Evolutionary conservation across 441 rosid genomes (phyloP).

Genomic region (Caryocar brasiliense): DNA sequence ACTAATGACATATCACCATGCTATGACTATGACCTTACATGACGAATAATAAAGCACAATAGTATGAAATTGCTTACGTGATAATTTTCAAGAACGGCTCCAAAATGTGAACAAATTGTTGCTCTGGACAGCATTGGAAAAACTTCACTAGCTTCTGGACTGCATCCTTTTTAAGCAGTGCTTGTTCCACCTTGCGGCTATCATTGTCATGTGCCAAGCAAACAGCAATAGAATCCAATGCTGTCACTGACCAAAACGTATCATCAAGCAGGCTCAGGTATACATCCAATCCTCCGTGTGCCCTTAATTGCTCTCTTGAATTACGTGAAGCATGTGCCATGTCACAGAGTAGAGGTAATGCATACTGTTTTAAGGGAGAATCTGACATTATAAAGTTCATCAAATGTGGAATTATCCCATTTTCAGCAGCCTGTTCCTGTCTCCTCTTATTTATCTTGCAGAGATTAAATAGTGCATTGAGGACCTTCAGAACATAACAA

Average conservation of each 20-base stretch:
- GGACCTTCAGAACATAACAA: conserved; percentile 43
- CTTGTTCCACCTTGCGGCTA: conserved; percentile 87
- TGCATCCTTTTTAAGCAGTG: conserved; percentile 77
- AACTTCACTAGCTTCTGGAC: conserved; percentile 79
- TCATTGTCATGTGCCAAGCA: conserved; percentile 98
- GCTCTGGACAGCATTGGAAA: conserved; percentile 87
- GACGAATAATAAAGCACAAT: background rate
- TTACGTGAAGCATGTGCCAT: conserved; percentile 99
- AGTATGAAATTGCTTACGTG: conserved; percentile 38
- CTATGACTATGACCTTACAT: too few relatives aligned
- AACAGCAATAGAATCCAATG: conserved; percentile 93
- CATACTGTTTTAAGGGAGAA: conserved; percentile 75
- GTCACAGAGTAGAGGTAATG: conserved; percentile 85
- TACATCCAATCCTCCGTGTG: conserved; percentile 89
- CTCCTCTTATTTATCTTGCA: conserved; percentile 98
- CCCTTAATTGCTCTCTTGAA: conserved; percentile 94
- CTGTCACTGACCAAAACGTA: conserved; percentile 75
- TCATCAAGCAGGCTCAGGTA: conserved; percentile 89
- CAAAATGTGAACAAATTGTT: conserved; percentile 87
- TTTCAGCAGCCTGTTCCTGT: conserved; percentile 99
- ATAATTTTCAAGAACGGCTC: conserved; percentile 96
- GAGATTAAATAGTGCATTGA: conserved; percentile 81
- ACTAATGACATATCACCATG: too few relatives aligned
- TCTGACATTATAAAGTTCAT: conserved; percentile 71
- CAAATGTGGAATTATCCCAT: conserved; percentile 93